phyloP scores from a whole-genome alignment of 176 grass and related monocot genomes.

The Carex littledalei region DNA sequence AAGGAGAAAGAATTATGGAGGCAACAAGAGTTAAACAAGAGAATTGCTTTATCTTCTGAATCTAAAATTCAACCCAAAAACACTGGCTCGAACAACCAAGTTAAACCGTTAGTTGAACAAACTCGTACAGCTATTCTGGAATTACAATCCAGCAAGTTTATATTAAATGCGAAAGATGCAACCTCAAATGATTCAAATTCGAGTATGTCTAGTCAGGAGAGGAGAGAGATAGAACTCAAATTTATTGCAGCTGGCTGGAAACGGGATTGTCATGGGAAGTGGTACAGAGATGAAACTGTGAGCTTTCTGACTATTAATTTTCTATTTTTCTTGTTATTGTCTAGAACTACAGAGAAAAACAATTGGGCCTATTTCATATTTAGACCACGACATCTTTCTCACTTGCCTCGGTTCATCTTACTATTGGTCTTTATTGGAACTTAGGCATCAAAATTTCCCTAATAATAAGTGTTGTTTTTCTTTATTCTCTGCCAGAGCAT shows the following conservation, averaged over 20 bases:
- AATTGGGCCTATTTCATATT: background rate
- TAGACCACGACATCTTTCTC: background rate
- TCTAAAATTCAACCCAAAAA: constrained; percentile 21
- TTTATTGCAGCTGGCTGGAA: constrained; percentile 71
- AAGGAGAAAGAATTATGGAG: constrained; percentile 49
- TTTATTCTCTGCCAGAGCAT: background rate
- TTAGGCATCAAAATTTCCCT: background rate
- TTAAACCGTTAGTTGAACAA: constrained; percentile 54
- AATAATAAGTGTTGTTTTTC: background rate
- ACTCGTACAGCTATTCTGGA: constrained; percentile 50
- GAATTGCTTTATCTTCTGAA: constrained; percentile 48
- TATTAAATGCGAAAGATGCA: constrained; percentile 17
- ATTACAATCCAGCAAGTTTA: constrained; percentile 41
- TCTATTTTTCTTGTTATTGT: background rate
- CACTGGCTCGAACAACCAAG: constrained; percentile 12
- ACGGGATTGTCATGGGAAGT: constrained; percentile 57
- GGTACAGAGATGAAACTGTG: constrained; percentile 80
- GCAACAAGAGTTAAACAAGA: constrained; percentile 56
- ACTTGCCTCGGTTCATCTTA: background rate
- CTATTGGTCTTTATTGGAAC: background rate
- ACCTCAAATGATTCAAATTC: constrained; percentile 1
- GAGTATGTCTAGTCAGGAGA: background rate
- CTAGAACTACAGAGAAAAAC: background rate
- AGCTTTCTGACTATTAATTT: constrained; percentile 25
- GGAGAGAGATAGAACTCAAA: constrained; percentile 50